Conservation (phyloP, 2,329 filamentous ascomycete species). For the Graphiopsis chlorocephala region DNA sequence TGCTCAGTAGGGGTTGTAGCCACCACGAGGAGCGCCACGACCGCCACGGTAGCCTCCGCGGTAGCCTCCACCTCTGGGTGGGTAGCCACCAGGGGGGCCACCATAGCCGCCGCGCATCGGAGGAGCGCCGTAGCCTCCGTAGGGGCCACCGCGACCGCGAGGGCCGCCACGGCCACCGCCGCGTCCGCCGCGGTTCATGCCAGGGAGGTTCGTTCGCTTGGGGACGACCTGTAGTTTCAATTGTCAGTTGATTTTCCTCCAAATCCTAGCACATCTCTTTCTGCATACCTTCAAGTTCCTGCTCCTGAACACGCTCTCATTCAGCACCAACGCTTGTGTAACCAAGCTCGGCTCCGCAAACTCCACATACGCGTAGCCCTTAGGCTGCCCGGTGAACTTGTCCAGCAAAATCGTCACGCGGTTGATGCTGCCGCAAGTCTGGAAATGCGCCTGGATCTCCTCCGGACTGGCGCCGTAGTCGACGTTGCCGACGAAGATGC, state of each 20-base stretch:
- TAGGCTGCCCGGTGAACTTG: conserved; percentile 99
- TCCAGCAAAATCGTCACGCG: conserved; percentile 95
- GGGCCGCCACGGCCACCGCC: conserved; percentile 47
- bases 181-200: conserved; percentile 78
- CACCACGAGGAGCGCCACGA: conserved; percentile 33
- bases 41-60: conserved; percentile 37
- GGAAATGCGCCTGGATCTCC: conserved; percentile 97
- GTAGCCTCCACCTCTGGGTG: conserved; percentile 42
- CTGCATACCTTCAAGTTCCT: conserved; percentile 82
- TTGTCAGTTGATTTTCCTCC: conserved; percentile 11
- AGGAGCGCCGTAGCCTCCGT: conserved; percentile 53
- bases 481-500: conserved; percentile 97
- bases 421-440: conserved; percentile 96
- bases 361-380: conserved; percentile 98
- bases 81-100: conserved; percentile 22
- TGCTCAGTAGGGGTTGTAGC: conserved; percentile 38
- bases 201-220: conserved; percentile 94
- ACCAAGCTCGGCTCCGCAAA: conserved; percentile 93
- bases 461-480: conserved; percentile 96
- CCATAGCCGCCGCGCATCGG: conserved; percentile 47
- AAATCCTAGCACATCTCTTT: neutral
- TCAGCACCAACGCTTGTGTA: conserved; percentile 87
- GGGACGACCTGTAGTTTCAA: conserved; percentile 64
- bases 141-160: conserved; percentile 37
- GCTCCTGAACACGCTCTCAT: conserved; percentile 93